Conservation (phyloP, 345 rosid genomes). For the Acer yangbiense region DNA sequence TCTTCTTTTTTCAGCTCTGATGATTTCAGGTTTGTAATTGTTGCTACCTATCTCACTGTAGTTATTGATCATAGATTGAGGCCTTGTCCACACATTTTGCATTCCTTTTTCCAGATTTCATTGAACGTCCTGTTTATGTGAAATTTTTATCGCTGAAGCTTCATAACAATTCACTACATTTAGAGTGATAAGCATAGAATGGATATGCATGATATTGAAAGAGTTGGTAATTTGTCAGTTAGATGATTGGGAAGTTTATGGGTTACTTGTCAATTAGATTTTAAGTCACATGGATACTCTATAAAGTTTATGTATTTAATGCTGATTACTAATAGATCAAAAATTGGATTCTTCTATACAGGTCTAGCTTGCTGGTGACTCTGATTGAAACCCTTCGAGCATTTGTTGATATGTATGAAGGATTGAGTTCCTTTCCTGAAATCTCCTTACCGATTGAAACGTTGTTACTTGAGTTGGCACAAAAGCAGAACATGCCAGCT, state of each 20-base stretch:
- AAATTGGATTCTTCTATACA: conserved; percentile 24
- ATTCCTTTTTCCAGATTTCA: not conserved
- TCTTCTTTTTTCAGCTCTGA: conserved; percentile 70
- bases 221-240: not conserved
- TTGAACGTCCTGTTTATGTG: not conserved
- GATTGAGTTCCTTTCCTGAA: conserved; percentile 76
- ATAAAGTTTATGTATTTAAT: not conserved
- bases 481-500: conserved; percentile 54
- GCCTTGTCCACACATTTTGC: not conserved
- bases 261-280: not conserved
- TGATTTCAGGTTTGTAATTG: conserved; percentile 62
- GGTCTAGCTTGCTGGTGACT: conserved; percentile 66
- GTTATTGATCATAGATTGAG: not conserved
- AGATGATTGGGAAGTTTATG: not conserved
- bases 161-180: not conserved
- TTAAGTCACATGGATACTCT: not conserved
- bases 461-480: conserved; percentile 54
- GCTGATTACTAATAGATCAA: not conserved
- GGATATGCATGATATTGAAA: not conserved
- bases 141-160: not conserved
- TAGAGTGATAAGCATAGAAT: too few species aligned
- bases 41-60: not conserved
- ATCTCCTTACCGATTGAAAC: conserved; percentile 63
- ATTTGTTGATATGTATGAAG: conserved; percentile 53
- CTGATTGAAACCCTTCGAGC: conserved; percentile 67